Base-by-base conservation (phyloP, 2,329 filamentous ascomycete species). In the Cryphonectria parasitica region DNA sequence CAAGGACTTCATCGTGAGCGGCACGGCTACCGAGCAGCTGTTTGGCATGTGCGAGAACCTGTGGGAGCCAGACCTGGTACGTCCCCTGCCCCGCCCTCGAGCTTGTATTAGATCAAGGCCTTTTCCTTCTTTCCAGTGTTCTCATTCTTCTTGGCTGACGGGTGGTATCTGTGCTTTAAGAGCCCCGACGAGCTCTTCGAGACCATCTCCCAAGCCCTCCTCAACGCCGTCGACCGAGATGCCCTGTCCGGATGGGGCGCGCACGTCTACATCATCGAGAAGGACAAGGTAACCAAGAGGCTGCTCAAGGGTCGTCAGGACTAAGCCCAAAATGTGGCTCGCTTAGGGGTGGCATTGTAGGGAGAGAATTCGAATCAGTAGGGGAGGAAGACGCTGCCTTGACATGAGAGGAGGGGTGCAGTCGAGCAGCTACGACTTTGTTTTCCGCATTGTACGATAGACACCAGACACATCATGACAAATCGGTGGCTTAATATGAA, bases 231-330 rank as follows among this genome's bases (percentile, higher is more conserved):
- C 71, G 96, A 99, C 83, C 89, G 96, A 84, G 96, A 99, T 83
- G 96, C 96, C 67, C 87, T 99, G 74, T 98, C 95, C 52, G 96
- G 96, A 75, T 98, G 96, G 96, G 96, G 96, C 80, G 96, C 96
- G 54, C 94, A 99, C 80, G 96, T 99, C 77, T 99, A 98, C 85
- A 97, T 99, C 79, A 97, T 99, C 82, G 96, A 98, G 87, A 99
- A 99, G 89, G 95, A 97, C 86, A 98, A 98, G 92, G 93, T 99
- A 74, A 98, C 96, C 79, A 98, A 98, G 91, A 89, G 96, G 82
- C 90, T 99, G 90, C 87, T 99, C 82, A 98, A 98, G 90, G 95
- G 95, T 80, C 90, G 95, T 86, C 95, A 98, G 86, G 95, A 98
- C 82, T 95, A 93, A 80, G 43, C 25, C 31, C 15, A 36, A n/a